Evolutionary conservation across 2,329 filamentous ascomycete species (phyloP).

Genomic region (Trichoderma simmonsii): DNA sequence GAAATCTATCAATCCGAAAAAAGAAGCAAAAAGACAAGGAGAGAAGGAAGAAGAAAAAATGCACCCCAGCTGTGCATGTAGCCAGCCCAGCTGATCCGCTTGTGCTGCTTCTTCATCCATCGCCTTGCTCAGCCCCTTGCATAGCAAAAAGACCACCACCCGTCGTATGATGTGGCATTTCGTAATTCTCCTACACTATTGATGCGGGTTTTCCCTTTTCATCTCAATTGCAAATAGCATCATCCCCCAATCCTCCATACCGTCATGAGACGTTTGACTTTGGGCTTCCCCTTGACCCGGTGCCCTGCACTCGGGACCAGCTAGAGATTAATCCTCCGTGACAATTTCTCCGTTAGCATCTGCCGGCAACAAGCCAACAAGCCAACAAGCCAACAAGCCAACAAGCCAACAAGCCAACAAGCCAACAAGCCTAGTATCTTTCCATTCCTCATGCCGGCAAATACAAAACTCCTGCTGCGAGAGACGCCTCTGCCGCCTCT

Average conservation of each 20-base stretch:
- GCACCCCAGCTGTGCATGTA: not conserved
- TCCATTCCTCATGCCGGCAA: not conserved
- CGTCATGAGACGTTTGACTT: not conserved
- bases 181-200: too few relatives aligned
- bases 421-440: not conserved
- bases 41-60: not conserved
- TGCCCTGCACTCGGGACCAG: conserved; percentile 7
- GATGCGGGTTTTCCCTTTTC: not conserved
- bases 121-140: not conserved
- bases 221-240: not conserved
- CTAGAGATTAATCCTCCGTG: not conserved
- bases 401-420: not conserved
- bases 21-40: not conserved
- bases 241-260: not conserved
- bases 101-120: not conserved
- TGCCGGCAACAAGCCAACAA: not conserved
- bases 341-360: not conserved
- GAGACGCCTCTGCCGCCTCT: conserved; percentile 5
- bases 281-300: not conserved
- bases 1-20: not conserved
- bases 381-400: not conserved
- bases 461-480: not conserved
- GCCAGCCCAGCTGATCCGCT: not conserved
- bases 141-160: not conserved
- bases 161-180: not conserved